phyloP scores from a whole-genome alignment of 2,329 filamentous ascomycete species.

The Microcyclospora tardicrescens region DNA sequence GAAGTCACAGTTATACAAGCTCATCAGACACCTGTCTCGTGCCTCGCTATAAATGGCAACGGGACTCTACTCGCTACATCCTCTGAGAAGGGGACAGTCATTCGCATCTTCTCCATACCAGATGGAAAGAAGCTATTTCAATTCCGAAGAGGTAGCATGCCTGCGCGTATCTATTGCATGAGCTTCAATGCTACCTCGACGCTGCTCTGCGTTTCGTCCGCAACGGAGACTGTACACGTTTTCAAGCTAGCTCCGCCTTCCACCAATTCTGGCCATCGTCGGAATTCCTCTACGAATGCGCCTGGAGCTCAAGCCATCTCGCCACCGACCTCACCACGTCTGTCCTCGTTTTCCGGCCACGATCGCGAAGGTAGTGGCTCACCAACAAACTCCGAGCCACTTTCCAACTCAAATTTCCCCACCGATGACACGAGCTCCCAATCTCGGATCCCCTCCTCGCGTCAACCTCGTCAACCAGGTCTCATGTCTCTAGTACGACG shows the following conservation, averaged over 20 bases:
- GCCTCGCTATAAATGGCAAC: conserved; percentile 81
- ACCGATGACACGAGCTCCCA: conserved; percentile 21
- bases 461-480: conserved; percentile 49
- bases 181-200: conserved; percentile 94
- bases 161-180: conserved; percentile 95
- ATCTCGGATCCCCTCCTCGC: conserved; percentile 16
- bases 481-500: conserved; percentile 85
- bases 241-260: conserved; percentile 57
- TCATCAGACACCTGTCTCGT: conserved; percentile 81
- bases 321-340: conserved; percentile 16
- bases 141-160: conserved; percentile 89
- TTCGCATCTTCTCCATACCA: conserved; percentile 87
- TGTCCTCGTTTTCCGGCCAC: conserved; percentile 9
- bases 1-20: conserved; percentile 92
- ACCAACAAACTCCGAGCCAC: conserved; percentile 18
- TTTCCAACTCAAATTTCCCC: conserved; percentile 26
- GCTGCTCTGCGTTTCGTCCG: conserved; percentile 86
- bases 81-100: conserved; percentile 94
- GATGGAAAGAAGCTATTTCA: conserved; percentile 88
- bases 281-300: conserved; percentile 15
- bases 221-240: conserved; percentile 91
- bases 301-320: conserved; percentile 11
- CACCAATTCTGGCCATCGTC: conserved; percentile 5
- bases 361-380: conserved; percentile 29
- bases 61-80: conserved; percentile 86